phyloP scores from a whole-genome alignment of 495 filamentous ascomycete species.

The Hypoxylon intermedium region DNA sequence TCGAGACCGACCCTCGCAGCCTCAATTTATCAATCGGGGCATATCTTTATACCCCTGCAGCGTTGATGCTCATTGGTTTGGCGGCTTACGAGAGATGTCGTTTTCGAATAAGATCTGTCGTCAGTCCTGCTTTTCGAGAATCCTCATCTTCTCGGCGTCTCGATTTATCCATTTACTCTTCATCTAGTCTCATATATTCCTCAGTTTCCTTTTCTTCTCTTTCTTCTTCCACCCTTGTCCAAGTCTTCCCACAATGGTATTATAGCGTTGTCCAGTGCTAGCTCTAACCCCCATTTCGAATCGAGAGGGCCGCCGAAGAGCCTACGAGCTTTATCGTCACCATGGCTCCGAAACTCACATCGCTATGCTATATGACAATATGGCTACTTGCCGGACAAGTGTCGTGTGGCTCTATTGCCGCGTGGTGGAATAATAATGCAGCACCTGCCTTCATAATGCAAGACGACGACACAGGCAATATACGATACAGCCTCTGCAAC shows the following conservation, averaged over 20 bases:
- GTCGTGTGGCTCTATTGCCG: slow-evolving; percentile 39
- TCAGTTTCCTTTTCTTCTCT: background rate
- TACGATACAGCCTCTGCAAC: slow-evolving; percentile 42
- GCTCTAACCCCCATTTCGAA: slow-evolving; percentile 2
- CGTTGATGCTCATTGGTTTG: background rate
- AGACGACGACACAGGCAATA: slow-evolving; percentile 37
- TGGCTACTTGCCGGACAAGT: slow-evolving; percentile 37
- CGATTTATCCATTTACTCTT: background rate
- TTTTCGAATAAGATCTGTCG: slow-evolving; percentile 15
- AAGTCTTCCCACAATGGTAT: slow-evolving; percentile 8
- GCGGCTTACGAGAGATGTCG: slow-evolving; percentile 18
- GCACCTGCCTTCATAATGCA: slow-evolving; percentile 40
- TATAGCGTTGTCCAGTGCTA: slow-evolving; percentile 14
- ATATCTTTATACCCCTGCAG: slow-evolving; percentile 18
- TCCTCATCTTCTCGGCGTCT: background rate
- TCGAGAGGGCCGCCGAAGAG: slow-evolving; percentile 1
- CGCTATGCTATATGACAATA: slow-evolving; percentile 26
- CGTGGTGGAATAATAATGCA: slow-evolving; percentile 37
- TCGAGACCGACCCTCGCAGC: slow-evolving; percentile 12
- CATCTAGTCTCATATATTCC: background rate
- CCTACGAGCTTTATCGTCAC: slow-evolving; percentile 5
- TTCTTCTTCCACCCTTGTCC: background rate
- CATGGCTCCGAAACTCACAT: slow-evolving; percentile 22
- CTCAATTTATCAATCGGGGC: slow-evolving; percentile 13
- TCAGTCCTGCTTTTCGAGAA: slow-evolving; percentile 15